Evolutionary conservation across 2,329 filamentous ascomycete genomes (phyloP).

Genomic region (Verticillium longisporum): DNA sequence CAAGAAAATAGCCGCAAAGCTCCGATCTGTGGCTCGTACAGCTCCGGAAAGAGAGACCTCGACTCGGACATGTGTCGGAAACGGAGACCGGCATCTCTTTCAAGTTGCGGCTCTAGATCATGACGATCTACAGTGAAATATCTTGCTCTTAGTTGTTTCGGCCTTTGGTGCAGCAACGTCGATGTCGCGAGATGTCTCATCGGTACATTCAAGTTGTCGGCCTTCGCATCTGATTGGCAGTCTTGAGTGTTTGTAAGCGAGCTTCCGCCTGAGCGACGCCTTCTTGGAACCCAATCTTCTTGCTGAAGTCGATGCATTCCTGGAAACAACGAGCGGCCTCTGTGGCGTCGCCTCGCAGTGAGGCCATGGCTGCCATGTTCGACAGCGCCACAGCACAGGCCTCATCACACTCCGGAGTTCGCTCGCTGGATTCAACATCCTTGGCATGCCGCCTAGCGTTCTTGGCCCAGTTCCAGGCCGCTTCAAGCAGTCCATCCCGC

Average conservation of each 20-base stretch:
- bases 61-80: background rate
- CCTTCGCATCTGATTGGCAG: background rate
- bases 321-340: slow-evolving; percentile 63
- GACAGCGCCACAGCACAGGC: slow-evolving; percentile 80
- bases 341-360: slow-evolving; percentile 59
- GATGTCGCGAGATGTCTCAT: background rate
- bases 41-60: background rate
- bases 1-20: background rate
- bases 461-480: slow-evolving; percentile 70
- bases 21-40: background rate
- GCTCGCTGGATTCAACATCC: slow-evolving; percentile 56
- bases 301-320: slow-evolving; percentile 59
- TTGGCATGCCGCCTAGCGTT: slow-evolving; percentile 66
- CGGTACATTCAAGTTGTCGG: background rate
- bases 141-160: no score
- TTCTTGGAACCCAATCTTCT: slow-evolving; percentile 42
- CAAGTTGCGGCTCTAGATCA: background rate
- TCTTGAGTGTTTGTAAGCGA: slow-evolving; percentile 27
- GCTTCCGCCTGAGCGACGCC: slow-evolving; percentile 46
- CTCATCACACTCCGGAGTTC: slow-evolving; percentile 74
- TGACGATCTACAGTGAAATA: background rate
- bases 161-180: background rate
- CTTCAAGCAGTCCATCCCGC: slow-evolving; percentile 56
- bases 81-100: background rate
- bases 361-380: slow-evolving; percentile 78